These are phyloP conservation scores for Agaricales sp. DNA, from an alignment of 1,284 basidiomycete species.

Conservation along the genomic window DNA sequence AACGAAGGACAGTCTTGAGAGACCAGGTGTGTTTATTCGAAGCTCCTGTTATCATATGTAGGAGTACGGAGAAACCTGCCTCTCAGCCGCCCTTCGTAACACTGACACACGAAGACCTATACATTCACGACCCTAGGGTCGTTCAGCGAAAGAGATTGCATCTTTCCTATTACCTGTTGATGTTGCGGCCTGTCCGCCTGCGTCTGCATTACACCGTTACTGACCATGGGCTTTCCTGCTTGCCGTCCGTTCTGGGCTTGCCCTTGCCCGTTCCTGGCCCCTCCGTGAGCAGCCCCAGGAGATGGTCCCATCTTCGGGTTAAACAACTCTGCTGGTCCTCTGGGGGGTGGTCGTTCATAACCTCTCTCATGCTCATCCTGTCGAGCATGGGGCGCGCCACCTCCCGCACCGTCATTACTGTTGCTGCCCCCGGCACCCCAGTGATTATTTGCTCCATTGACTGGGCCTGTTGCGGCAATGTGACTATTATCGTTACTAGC, in stretches of 20 bases:
- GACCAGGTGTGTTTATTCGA: no score
- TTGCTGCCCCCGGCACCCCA: slow-evolving; percentile 24
- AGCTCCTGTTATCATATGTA: no score
- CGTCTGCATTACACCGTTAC: background rate
- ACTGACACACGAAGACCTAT: background rate
- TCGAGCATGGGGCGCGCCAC: slow-evolving; percentile 14
- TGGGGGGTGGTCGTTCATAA: slow-evolving; percentile 39
- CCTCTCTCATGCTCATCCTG: slow-evolving; percentile 38
- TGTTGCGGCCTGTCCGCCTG: background rate
- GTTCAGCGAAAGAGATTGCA: background rate
- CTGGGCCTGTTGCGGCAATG: no score
- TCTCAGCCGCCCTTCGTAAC: background rate
- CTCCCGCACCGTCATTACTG: slow-evolving; percentile 9
- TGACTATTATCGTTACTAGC: slow-evolving; percentile 16
- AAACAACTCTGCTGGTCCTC: slow-evolving; percentile 40
- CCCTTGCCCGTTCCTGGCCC: no score
- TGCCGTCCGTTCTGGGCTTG: no score
- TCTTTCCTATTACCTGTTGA: background rate
- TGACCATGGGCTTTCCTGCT: background rate
- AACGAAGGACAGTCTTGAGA: background rate
- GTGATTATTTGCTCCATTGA: slow-evolving; percentile 20
- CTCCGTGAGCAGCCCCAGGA: background rate
- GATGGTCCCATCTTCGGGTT: slow-evolving; percentile 34
- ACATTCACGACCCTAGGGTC: background rate
- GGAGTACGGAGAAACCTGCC: background rate